Conservation (phyloP, 176 grass and related monocot genomes). For the Neostapfia colusana region DNA sequence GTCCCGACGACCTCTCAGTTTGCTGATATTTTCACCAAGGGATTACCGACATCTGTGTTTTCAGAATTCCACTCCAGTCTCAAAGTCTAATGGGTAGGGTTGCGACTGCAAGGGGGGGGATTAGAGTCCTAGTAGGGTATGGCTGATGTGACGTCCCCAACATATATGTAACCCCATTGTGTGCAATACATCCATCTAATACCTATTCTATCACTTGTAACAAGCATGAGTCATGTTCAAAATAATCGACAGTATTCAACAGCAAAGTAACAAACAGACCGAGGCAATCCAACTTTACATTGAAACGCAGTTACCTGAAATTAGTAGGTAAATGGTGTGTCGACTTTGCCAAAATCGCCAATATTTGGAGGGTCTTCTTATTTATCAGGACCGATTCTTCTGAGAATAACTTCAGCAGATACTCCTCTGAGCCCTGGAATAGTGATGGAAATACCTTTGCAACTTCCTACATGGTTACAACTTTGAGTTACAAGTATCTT, state of each 20-base stretch:
- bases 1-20: too few species aligned
- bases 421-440: slow-evolving; percentile 57
- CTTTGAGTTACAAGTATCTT: slow-evolving; percentile 34
- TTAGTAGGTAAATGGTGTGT: slow-evolving; percentile 53
- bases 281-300: slow-evolving; percentile 31
- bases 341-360: slow-evolving; percentile 68
- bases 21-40: too few species aligned
- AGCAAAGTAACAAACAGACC: slow-evolving; percentile 12
- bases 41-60: too few species aligned
- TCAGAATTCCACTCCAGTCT: too few species aligned
- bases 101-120: too few species aligned
- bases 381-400: slow-evolving; percentile 58
- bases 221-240: slow-evolving; percentile 15
- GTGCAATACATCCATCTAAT: too few species aligned
- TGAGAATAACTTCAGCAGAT: slow-evolving; percentile 67
- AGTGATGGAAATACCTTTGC: slow-evolving; percentile 69
- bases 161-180: too few species aligned
- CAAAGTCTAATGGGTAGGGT: too few species aligned
- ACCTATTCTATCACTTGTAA: too few species aligned
- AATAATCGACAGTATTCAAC: slow-evolving; percentile 28
- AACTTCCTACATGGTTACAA: slow-evolving; percentile 56
- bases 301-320: slow-evolving; percentile 62
- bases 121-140: too few species aligned
- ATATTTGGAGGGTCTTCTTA: slow-evolving; percentile 71
- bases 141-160: too few species aligned